These are phyloP conservation scores for Ophiostoma angusticollis DNA, from an alignment of 2,329 filamentous ascomycete genomes.

Conservation along the genomic window DNA sequence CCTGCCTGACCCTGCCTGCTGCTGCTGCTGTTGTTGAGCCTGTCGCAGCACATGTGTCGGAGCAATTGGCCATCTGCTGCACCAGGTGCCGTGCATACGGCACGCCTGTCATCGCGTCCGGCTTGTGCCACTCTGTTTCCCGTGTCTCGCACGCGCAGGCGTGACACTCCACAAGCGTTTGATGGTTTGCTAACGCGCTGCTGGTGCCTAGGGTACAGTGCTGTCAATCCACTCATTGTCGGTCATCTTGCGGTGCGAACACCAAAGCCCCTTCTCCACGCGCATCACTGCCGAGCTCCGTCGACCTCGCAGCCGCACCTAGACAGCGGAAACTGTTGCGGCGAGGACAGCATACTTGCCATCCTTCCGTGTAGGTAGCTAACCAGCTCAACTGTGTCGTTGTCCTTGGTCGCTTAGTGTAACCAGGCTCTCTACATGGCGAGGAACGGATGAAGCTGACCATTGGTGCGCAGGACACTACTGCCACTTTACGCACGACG, in stretches of 20 bases:
- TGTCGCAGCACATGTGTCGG: no score
- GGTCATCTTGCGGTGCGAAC: not conserved
- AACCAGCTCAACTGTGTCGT: slow-evolving; percentile 16
- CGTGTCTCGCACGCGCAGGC: slow-evolving; percentile 2
- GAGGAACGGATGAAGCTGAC: no score
- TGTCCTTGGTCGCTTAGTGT: slow-evolving; percentile 17
- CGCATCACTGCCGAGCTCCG: not conserved
- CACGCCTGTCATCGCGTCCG: slow-evolving; percentile 1
- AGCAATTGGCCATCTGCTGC: no score
- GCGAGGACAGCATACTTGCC: slow-evolving; percentile 5
- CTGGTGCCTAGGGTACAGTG: not conserved
- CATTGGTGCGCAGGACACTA: no score
- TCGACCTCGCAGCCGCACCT: not conserved
- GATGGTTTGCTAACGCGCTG: slow-evolving; percentile 4
- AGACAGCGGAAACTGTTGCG: not conserved
- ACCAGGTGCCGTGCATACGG: no score
- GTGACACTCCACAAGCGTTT: no score
- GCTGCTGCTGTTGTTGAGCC: no score
- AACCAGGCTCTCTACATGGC: slow-evolving; percentile 19
- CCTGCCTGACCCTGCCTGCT: no score
- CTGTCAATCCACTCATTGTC: not conserved
- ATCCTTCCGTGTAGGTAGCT: slow-evolving; percentile 17
- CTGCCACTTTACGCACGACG: no score
- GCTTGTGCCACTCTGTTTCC: slow-evolving; percentile 6
- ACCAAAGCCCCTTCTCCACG: slow-evolving; percentile 2